Evolutionary conservation across 176 grass and related monocot species (phyloP).

Genomic region (Rhynchospora tenuis): DNA sequence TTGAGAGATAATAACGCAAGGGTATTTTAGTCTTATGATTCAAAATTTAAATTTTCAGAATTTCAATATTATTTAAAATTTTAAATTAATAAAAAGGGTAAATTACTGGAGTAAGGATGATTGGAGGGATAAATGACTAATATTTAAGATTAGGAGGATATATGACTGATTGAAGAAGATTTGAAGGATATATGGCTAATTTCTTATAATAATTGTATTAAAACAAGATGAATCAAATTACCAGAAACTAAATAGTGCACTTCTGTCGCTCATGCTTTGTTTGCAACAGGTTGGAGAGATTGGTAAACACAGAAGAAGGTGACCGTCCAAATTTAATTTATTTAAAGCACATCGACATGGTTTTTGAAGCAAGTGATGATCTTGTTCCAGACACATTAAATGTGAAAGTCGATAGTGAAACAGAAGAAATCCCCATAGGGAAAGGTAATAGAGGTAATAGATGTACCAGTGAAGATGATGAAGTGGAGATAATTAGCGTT

Average conservation of each 20-base stretch:
- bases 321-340: constrained; percentile 44
- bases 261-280: constrained; percentile 15
- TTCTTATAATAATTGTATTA: background rate
- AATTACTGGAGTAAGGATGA: too few species aligned
- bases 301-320: constrained; percentile 49
- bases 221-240: background rate
- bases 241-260: background rate
- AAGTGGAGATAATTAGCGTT: constrained; percentile 32
- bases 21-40: too few species aligned
- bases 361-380: constrained; percentile 41
- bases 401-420: constrained; percentile 5
- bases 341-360: too few species aligned
- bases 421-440: constrained; percentile 17
- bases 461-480: constrained; percentile 39
- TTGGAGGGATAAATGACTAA: too few species aligned
- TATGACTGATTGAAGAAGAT: too few species aligned
- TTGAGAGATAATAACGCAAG: too few species aligned
- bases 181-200: too few species aligned
- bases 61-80: too few species aligned
- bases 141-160: too few species aligned
- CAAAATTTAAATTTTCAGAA: too few species aligned
- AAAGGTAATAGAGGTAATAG: constrained; percentile 40
- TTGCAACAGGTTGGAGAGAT: constrained; percentile 59
- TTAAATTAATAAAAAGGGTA: too few species aligned
- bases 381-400: constrained; percentile 27